These are phyloP conservation scores for Berkeleyomyces rouxiae DNA, from an alignment of 2,329 filamentous ascomycete species.

Conservation along the genomic window DNA sequence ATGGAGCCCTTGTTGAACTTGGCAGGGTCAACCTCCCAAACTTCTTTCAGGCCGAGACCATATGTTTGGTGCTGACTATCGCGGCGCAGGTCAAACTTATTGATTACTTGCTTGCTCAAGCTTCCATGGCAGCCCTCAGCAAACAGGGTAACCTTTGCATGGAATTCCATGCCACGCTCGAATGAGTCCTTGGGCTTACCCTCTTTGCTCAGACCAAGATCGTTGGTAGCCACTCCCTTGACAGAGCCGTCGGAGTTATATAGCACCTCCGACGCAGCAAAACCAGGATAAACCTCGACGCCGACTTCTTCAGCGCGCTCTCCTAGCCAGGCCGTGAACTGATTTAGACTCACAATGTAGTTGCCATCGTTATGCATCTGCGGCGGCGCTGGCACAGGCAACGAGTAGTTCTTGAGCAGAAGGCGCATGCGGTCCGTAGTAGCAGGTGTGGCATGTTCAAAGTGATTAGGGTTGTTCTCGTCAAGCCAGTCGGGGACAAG, in stretches of 20 bases:
- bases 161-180: constrained; percentile 96
- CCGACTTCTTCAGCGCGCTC: constrained; percentile 93
- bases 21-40: constrained; percentile 88
- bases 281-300: constrained; percentile 91
- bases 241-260: constrained; percentile 79
- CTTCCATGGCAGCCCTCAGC: constrained; percentile 93
- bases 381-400: constrained; percentile 74
- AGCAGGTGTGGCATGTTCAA: constrained; percentile 74
- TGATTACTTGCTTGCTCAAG: constrained; percentile 84
- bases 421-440: constrained; percentile 82
- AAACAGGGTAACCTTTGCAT: constrained; percentile 78
- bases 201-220: constrained; percentile 66
- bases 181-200: constrained; percentile 81
- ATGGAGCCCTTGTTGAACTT: constrained; percentile 82
- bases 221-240: constrained; percentile 87
- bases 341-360: constrained; percentile 90
- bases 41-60: constrained; percentile 83
- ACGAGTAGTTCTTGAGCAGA: constrained; percentile 61
- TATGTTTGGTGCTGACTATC: constrained; percentile 94
- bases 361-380: constrained; percentile 99
- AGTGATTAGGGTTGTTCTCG: constrained; percentile 73
- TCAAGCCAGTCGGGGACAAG: constrained; percentile 86
- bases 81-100: constrained; percentile 77
- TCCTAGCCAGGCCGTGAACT: constrained; percentile 88
- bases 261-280: constrained; percentile 82